Percentiles rank a stretch among this genome's conserved stretches.
Conservation (phyloP, 352 stramenopile species). For the Phytophthora fragariaefolia region DNA sequence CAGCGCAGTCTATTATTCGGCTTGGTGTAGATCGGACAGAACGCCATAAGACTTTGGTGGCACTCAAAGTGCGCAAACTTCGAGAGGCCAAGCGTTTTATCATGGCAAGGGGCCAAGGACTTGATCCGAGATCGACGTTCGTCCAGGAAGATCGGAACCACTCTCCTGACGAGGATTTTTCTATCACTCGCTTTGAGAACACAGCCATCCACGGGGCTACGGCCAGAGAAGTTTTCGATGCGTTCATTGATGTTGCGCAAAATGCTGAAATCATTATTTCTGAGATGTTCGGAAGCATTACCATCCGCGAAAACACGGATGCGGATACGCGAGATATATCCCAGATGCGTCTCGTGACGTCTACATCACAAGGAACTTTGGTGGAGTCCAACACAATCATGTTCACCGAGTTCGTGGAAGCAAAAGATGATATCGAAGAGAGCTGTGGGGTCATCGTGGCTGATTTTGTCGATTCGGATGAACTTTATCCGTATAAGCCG, state of each 20-base stretch:
- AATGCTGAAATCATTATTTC: slow-evolving; percentile 68
- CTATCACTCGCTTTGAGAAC: slow-evolving; percentile 43
- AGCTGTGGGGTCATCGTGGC: slow-evolving; percentile 23
- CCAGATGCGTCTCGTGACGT: slow-evolving; percentile 52
- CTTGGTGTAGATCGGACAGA: slow-evolving; percentile 33
- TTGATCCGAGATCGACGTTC: slow-evolving; percentile 28
- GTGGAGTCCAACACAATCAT: slow-evolving; percentile 34
- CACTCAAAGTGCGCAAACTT: slow-evolving; percentile 37
- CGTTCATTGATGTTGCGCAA: slow-evolving; percentile 46
- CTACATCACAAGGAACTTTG: slow-evolving; percentile 22
- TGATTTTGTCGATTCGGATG: slow-evolving; percentile 50
- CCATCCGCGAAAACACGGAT: slow-evolving; percentile 58
- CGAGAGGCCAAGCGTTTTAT: slow-evolving; percentile 40
- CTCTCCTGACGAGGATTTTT: slow-evolving; percentile 39
- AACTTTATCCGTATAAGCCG: slow-evolving; percentile 48
- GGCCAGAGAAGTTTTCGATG: slow-evolving; percentile 43
- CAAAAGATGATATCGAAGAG: background rate
- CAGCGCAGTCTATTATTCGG: slow-evolving; percentile 26
- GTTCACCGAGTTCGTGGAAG: slow-evolving; percentile 30
- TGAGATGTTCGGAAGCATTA: slow-evolving; percentile 55
- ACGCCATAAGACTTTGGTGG: slow-evolving; percentile 31
- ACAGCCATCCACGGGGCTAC: slow-evolving; percentile 31
- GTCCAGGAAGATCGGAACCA: slow-evolving; percentile 44
- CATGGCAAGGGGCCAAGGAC: slow-evolving; percentile 25
- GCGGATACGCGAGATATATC: slow-evolving; percentile 40